These are phyloP conservation scores for Penicillium ochrochloron DNA, from an alignment of 495 filamentous ascomycete species.

Conservation along the genomic window DNA sequence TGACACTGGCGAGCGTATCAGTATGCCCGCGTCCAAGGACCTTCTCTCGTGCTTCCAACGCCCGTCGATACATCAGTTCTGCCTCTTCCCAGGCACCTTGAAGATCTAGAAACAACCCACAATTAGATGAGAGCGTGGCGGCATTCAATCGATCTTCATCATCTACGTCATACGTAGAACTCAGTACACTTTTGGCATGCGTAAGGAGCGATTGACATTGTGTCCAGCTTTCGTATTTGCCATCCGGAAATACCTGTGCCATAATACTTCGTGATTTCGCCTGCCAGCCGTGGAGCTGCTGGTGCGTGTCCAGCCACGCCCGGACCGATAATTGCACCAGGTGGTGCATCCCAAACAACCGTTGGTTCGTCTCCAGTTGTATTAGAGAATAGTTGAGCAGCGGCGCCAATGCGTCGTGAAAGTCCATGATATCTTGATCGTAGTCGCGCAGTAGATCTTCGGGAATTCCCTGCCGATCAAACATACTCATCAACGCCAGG, in stretches of 20 bases:
- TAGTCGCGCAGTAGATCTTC: slow-evolving; percentile 26
- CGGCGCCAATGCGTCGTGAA: slow-evolving; percentile 46
- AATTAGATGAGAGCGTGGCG: too few species aligned
- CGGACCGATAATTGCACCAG: slow-evolving; percentile 50
- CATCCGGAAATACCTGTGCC: slow-evolving; percentile 39
- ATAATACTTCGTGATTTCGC: slow-evolving; percentile 39
- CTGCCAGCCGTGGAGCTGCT: slow-evolving; percentile 40
- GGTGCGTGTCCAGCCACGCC: slow-evolving; percentile 43
- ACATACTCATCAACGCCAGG: slow-evolving; percentile 47
- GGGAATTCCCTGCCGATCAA: slow-evolving; percentile 47
- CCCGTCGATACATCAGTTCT: slow-evolving; percentile 13
- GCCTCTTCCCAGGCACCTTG: slow-evolving; percentile 21
- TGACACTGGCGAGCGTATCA: too few species aligned
- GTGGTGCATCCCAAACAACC: slow-evolving; percentile 47
- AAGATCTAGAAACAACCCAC: too few species aligned
- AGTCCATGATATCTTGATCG: slow-evolving; percentile 14
- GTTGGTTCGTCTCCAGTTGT: slow-evolving; percentile 16
- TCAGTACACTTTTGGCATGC: slow-evolving; percentile 29
- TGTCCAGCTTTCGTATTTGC: slow-evolving; percentile 35
- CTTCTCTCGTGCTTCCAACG: slow-evolving; percentile 11
- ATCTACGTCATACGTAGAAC: not conserved
- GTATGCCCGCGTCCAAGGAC: too few species aligned
- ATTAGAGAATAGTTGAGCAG: slow-evolving; percentile 49
- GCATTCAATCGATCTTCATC: slow-evolving; percentile 2
- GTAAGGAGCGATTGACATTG: slow-evolving; percentile 32